Evolutionary conservation across 1,284 basidiomycete genomes (phyloP).

Genomic region (Malassezia yamatoensis): DNA sequence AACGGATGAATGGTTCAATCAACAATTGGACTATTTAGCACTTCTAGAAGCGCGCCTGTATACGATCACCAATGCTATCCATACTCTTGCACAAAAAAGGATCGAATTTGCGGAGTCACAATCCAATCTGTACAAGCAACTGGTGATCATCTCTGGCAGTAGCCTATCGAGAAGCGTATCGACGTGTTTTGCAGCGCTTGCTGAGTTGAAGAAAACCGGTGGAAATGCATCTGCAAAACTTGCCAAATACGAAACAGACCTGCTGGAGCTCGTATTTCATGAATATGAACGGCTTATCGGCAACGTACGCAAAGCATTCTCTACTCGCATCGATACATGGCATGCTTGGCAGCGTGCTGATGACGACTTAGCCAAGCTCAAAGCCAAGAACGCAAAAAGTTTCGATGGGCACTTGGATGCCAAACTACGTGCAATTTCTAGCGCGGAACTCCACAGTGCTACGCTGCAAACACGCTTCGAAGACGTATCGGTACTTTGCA

Average conservation of each 20-base stretch:
- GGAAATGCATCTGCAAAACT: constrained; percentile 34
- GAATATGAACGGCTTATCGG: constrained; percentile 85
- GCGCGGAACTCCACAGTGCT: constrained; percentile 24
- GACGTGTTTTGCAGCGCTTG: constrained; percentile 47
- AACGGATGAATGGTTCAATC: constrained; percentile 94
- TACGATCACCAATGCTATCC: constrained; percentile 72
- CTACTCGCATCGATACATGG: constrained; percentile 71
- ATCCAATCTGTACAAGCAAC: constrained; percentile 38
- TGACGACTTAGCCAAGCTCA: constrained; percentile 62
- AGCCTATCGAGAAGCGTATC: constrained; percentile 46
- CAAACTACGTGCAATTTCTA: constrained; percentile 22
- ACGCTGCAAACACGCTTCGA: constrained; percentile 68
- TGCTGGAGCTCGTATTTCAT: constrained; percentile 62
- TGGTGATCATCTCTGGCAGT: constrained; percentile 44
- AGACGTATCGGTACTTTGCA: constrained; percentile 71
- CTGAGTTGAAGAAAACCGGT: constrained; percentile 38
- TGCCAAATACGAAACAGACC: constrained; percentile 37
- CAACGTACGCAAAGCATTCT: constrained; percentile 80
- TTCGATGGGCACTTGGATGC: constrained; percentile 56
- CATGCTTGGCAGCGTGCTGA: constrained; percentile 68
- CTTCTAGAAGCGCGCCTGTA: constrained; percentile 79
- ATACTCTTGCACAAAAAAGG: constrained; percentile 68
- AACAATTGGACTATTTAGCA: constrained; percentile 73
- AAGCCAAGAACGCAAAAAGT: constrained; percentile 65
- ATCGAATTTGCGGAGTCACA: constrained; percentile 49